Evolutionary conservation across 768 basidiomycete genomes (phyloP), one percentile per base, ranked within the genome.

Genomic region (Kwoniella shandongensis): DNA sequence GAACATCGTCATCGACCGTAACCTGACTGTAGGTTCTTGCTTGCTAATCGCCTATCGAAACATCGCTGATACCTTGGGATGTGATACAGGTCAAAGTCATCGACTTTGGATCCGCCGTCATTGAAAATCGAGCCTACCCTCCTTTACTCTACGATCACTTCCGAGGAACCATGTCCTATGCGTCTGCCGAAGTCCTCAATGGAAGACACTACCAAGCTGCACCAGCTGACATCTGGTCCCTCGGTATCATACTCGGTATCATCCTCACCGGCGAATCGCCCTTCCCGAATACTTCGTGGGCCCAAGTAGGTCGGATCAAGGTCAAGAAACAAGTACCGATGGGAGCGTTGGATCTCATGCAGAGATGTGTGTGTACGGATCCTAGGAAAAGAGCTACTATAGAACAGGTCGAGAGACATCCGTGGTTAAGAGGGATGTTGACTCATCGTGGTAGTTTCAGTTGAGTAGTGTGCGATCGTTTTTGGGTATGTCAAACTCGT

Each of bases 81-180:
- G 44, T 40, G 36, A 55, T 59, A 2, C 73, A 90, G 86, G 88
- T 94, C 69, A 97, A 97, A 74, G 81, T 97, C 47, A 92, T 97
- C 69, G 93, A 97, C 78, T 97, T 97, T 74, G 93, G 93, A 44
- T 89, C 88, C 63, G 90, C 91, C 25, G 86, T 87, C 25, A 81
- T 88, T 57, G 83, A 83, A 47, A 84, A 91, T 72, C 84, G 85
- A 4, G 70, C 76, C 4, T 74, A 82, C 53, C 81, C 86, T 2
- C 82, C 83, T 11, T 87, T 88, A 0, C 83, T 81, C 53, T 87
- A 91, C 77, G 81, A 81, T 29, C 81, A 85, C 38, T 96, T 94
- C 69, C 69, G 73, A 46, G 79, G 79, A 0, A 79, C 77, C 6
- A 64, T 69, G 44, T 53, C 65, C 18, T 76, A 69, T 50, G 74